phyloP scores from a whole-genome alignment of 441 rosid species.

The Hura crepitans region DNA sequence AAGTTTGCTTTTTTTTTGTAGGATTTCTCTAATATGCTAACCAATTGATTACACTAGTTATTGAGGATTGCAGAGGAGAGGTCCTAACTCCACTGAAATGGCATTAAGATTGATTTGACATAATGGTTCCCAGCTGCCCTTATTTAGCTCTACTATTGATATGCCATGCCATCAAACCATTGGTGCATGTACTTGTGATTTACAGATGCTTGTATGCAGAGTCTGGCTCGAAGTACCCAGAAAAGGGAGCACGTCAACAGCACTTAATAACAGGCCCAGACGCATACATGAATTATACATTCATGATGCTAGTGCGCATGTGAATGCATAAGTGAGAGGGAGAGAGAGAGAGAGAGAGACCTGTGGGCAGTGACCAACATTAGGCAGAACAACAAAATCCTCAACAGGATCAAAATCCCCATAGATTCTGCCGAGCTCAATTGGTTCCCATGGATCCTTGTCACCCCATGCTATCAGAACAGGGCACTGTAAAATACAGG shows the following conservation, averaged over 20 bases:
- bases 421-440: slow-evolving; percentile 73
- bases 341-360: slow-evolving; percentile 31
- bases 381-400: slow-evolving; percentile 67
- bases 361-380: slow-evolving; percentile 95
- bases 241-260: slow-evolving; percentile 3
- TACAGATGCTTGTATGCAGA: background rate
- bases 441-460: slow-evolving; percentile 98
- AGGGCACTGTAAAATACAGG: slow-evolving; percentile 54
- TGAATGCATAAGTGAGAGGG: slow-evolving; percentile 11
- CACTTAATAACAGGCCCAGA: background rate
- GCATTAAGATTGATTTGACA: too few species aligned
- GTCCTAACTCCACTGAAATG: too few species aligned
- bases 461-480: slow-evolving; percentile 92
- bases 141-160: background rate
- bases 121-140: background rate
- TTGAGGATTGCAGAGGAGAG: too few species aligned
- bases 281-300: background rate
- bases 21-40: too few species aligned
- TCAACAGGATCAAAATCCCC: slow-evolving; percentile 56
- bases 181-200: background rate
- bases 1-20: too few species aligned
- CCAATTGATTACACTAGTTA: too few species aligned
- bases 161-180: slow-evolving; percentile 8
- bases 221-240: background rate
- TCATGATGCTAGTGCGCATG: background rate